Evolutionary conservation across 129 eudicot genomes (phyloP).

Genomic region (Chrysanthemum lavandulifolium): DNA sequence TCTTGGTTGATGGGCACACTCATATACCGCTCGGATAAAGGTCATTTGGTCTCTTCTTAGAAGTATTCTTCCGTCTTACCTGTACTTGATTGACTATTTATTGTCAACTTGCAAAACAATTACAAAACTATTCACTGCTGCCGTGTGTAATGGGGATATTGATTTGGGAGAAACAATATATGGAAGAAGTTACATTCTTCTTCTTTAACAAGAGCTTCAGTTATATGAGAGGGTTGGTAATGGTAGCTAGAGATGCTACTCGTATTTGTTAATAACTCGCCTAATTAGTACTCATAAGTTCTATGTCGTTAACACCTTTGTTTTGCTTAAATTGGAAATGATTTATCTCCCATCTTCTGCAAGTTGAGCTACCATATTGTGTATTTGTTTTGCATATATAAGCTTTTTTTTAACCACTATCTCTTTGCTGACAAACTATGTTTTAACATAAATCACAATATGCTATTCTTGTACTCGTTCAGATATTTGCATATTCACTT

Average conservation of each 20-base stretch:
- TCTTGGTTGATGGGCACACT: too few species aligned
- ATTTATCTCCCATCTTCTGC: constrained; percentile 7
- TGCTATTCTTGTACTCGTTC: neutral
- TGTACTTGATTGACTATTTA: too few species aligned
- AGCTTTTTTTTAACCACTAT: neutral
- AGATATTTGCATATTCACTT: neutral
- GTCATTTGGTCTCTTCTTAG: too few species aligned
- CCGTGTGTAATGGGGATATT: neutral
- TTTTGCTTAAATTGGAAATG: neutral
- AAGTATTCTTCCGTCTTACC: too few species aligned
- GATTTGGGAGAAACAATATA: neutral
- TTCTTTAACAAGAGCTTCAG: neutral
- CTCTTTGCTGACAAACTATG: neutral
- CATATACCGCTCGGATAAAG: too few species aligned
- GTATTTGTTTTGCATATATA: neutral
- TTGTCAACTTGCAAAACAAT: neutral
- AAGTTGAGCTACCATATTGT: neutral
- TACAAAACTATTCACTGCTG: neutral
- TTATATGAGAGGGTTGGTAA: neutral
- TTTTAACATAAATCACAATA: neutral
- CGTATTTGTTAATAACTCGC: neutral
- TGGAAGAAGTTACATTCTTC: neutral
- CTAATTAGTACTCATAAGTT: neutral
- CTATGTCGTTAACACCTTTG: neutral
- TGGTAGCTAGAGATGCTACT: too few species aligned